Base-by-base conservation (phyloP, 2,329 filamentous ascomycete species). In the Lachnellula arida region DNA sequence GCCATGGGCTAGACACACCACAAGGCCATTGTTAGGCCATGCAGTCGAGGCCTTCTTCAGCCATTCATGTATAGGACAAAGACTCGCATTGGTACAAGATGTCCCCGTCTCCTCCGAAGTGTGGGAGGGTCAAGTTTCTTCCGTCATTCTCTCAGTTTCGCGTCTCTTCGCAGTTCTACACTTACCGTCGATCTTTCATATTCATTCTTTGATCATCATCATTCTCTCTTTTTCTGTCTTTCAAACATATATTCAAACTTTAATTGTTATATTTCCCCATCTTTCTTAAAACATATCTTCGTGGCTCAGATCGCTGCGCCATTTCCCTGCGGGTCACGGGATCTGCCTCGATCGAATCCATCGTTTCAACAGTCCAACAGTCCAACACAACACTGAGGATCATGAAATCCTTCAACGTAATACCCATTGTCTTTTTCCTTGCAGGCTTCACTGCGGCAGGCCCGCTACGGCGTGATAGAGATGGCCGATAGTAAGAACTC, bases 21-120 rank as follows among this genome's bases (percentile, higher is more conserved):
- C 9, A 39, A 35, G 55, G 28, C 60, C 50, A 54, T 44, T 53
- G 25, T 58, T 14, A 53, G 50, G 49, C 32, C 43, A 8, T 25
- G 12, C 43, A 37, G n/a, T 23, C 52, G 57, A 58, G 59, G 53
- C 50, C 53, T 12, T 49, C 55, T 46, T 19, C 32, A 58, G 49
- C 62, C 58, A 51, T 43, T 60, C 43, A 23, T 46, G 42, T 51
- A 15, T 61, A 58, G 58, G 58, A 60, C 54, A 49, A 25, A 42
- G 19, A 56, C 43, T 32, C 42, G 25, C 46, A 53, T 56, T 59
- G 57, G 55, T 61, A 64, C 59, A 60, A 62, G 57, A 64, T 59
- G 55, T 22, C 54, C 47, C 51, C 35, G 46, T 32, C 49, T 25
- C 44, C 59, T 39, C 22, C 40, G 43, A 47, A 32, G 52, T 37